Evolutionary conservation across 106 monocot genomes (phyloP).

Genomic region (Dactylorhiza incarnata): DNA sequence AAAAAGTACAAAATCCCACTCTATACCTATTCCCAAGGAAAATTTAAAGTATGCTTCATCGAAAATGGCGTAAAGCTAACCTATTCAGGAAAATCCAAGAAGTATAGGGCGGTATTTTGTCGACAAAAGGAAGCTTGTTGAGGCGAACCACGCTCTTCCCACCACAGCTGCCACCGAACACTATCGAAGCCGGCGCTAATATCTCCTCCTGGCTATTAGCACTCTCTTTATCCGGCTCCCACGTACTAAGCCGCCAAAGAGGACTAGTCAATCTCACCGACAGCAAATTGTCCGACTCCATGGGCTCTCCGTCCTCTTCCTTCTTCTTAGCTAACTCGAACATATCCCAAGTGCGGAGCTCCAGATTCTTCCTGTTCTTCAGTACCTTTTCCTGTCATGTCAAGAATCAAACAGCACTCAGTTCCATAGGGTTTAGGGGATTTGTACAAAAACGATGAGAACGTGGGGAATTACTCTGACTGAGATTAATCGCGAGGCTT

Average conservation of each 20-base stretch:
- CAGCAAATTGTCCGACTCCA: constrained; percentile 32
- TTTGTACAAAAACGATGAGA: background rate
- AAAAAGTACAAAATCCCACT: background rate
- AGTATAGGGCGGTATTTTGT: constrained; percentile 85
- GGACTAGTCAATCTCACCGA: constrained; percentile 30
- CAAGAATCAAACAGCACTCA: constrained; percentile 1
- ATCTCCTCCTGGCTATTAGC: constrained; percentile 65
- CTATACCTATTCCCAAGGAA: background rate
- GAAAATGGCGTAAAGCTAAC: constrained; percentile 17
- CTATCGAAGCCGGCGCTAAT: constrained; percentile 23
- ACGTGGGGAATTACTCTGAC: constrained; percentile 36
- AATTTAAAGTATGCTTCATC: background rate
- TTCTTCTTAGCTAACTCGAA: constrained; percentile 28
- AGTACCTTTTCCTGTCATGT: constrained; percentile 57
- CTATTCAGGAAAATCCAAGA: constrained; percentile 95
- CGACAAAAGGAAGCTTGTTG: constrained; percentile 65
- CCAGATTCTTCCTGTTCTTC: constrained; percentile 47
- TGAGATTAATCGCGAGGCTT: constrained; percentile 40
- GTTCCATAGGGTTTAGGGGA: background rate
- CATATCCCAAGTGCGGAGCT: constrained; percentile 25
- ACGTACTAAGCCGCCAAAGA: constrained; percentile 26
- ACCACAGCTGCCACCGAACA: constrained; percentile 28
- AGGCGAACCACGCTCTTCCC: constrained; percentile 44
- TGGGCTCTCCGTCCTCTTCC: constrained; percentile 9
- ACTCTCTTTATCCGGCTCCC: constrained; percentile 58